Evolutionary conservation across 306 rosid species (phyloP).

Genomic region (Comarum palustre): DNA sequence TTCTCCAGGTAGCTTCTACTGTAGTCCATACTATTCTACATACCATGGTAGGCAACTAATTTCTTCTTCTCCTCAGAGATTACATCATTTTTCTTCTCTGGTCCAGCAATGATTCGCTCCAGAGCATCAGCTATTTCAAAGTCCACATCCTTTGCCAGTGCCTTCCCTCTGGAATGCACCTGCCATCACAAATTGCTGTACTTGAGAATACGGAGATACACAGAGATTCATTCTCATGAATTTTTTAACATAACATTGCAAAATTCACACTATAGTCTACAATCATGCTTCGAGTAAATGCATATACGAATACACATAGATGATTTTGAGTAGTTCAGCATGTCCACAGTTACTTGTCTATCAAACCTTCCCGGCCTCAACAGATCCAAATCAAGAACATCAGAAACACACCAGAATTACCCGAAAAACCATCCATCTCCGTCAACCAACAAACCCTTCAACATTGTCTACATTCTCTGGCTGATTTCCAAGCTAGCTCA

Average conservation of each 20-base stretch:
- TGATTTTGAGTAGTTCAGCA: neutral
- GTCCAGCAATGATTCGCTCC: slow-evolving; percentile 96
- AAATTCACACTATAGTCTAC: neutral
- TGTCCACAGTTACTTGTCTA: slow-evolving; percentile 88
- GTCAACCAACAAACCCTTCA: slow-evolving; percentile 27
- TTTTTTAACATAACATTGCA: neutral
- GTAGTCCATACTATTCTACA: slow-evolving; percentile 56
- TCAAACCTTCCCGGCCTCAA: slow-evolving; percentile 93
- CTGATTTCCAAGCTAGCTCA: neutral
- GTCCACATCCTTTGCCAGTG: slow-evolving; percentile 92
- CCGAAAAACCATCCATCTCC: slow-evolving; percentile 98
- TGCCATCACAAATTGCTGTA: slow-evolving; percentile 16
- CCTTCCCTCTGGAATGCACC: slow-evolving; percentile 90
- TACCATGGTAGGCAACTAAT: slow-evolving; percentile 80
- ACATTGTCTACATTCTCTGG: neutral
- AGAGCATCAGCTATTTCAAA: slow-evolving; percentile 96
- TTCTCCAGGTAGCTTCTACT: slow-evolving; percentile 99
- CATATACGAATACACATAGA: neutral
- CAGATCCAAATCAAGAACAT: slow-evolving; percentile 88
- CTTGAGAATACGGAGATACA: neutral
- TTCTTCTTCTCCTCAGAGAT: slow-evolving; percentile 96
- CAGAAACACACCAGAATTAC: slow-evolving; percentile 97
- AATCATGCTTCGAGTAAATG: neutral
- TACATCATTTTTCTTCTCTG: slow-evolving; percentile 97
- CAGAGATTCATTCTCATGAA: neutral